phyloP scores from a whole-genome alignment of 1,284 basidiomycete species.

The Ustilago sp. region DNA sequence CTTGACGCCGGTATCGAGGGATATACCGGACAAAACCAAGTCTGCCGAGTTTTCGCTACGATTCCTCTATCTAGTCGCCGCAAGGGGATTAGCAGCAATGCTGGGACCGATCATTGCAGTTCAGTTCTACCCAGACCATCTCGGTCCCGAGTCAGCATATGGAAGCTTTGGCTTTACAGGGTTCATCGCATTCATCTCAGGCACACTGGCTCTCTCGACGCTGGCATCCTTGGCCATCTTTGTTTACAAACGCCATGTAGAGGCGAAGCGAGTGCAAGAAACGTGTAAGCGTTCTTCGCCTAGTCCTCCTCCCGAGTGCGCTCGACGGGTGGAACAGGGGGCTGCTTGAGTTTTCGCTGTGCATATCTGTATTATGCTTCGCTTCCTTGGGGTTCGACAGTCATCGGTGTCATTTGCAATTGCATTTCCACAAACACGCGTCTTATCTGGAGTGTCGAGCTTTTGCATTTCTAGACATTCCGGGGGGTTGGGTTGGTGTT shows the following conservation, averaged over 20 bases:
- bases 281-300: slow-evolving; percentile 10
- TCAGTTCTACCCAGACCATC: slow-evolving; percentile 44
- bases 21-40: slow-evolving; percentile 24
- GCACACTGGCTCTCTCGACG: slow-evolving; percentile 27
- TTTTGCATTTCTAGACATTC: too few species aligned
- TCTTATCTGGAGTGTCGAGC: too few species aligned
- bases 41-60: slow-evolving; percentile 27
- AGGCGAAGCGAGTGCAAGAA: slow-evolving; percentile 1
- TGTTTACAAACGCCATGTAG: slow-evolving; percentile 14
- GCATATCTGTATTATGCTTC: background rate
- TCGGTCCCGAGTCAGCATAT: slow-evolving; percentile 15
- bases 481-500: background rate
- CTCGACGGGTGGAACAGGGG: background rate
- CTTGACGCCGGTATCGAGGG: slow-evolving; percentile 43
- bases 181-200: slow-evolving; percentile 45
- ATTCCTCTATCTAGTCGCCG: slow-evolving; percentile 39
- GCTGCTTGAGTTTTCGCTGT: background rate
- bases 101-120: slow-evolving; percentile 57
- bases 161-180: slow-evolving; percentile 36
- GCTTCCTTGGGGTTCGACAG: too few species aligned
- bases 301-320: slow-evolving; percentile 13
- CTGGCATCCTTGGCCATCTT: slow-evolving; percentile 19
- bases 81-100: slow-evolving; percentile 51
- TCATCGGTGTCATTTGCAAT: too few species aligned
- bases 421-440: too few species aligned